Evolutionary conservation across 192 early-diverging fungal species (phyloP), one percentile per base, ranked within the genome.

Genomic region (Haplosporangium gracile): DNA sequence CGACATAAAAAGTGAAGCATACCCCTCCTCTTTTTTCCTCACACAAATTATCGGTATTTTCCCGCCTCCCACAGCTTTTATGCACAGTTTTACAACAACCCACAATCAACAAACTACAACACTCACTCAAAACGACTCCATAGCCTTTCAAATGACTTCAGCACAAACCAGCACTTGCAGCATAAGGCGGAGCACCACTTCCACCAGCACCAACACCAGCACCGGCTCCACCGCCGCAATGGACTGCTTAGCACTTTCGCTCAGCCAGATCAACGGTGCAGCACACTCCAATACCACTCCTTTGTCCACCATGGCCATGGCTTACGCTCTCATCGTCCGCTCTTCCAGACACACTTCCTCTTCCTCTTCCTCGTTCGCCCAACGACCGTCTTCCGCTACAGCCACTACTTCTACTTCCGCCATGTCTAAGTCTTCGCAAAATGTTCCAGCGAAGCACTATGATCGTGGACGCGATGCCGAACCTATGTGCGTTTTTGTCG

Each of bases 241-340:
- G 55, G 55, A 60, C 10, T 26, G n/a, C 55, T 9, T 60, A 60
- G 55, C 55, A 0, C 55, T 60, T 26, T 26, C 55, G 24, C n/a
- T 60, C n/a, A 24, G n/a, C 24, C 55, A 60, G 8, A 24, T 60
- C 55, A 60, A 26, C 55, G 22, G 22, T 60, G 55, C 24, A 26
- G 55, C n/a, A 11, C 55, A 60, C 55, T 60, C 55, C 55, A 26
- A 60, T n/a, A 60, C 55, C 55, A 60, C 55, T 2, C 55, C 55
- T 29, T n/a, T 60, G 8, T 60, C 55, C n/a, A 60, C 55, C 55
- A 60, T 60, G 55, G 55, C 55, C 55, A 60, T 60, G 55, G 55
- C 55, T 7, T n/a, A 60, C 55, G 55, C 55, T 2, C n/a, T 60
- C n/a, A n/a, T 60, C 10, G 55, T 65, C 10, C 60, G 32, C 29